A percentile compares a stretch with the other conserved stretches of the same genome.
phyloP scores from a whole-genome alignment of 441 rosid species.

The Pelargonium myrrhifolium region DNA sequence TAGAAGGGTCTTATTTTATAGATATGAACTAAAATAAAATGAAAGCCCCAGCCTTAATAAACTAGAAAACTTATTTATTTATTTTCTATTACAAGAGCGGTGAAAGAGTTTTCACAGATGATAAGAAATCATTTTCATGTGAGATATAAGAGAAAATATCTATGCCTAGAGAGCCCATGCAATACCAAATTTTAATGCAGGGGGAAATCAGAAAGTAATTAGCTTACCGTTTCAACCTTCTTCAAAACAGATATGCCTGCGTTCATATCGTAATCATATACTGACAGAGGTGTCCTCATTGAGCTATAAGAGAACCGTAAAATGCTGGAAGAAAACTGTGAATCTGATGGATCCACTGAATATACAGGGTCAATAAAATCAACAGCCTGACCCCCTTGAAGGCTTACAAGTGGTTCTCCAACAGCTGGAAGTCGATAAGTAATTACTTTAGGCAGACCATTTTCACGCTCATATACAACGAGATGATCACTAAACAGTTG shows the following conservation, averaged over 20 bases:
- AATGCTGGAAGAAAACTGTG: slow-evolving; percentile 55
- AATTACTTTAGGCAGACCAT: slow-evolving; percentile 56
- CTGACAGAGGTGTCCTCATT: slow-evolving; percentile 66
- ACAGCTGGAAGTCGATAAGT: slow-evolving; percentile 55
- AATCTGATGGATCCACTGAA: slow-evolving; percentile 40
- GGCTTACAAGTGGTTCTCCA: slow-evolving; percentile 55
- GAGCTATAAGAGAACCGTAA: slow-evolving; percentile 77
- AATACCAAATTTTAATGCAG: neutral
- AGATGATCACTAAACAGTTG: slow-evolving; percentile 71
- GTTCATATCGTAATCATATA: slow-evolving; percentile 78
- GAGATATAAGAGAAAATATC: slow-evolving; percentile 1
- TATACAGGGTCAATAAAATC: slow-evolving; percentile 73
- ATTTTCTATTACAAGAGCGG: neutral
- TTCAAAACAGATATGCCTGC: slow-evolving; percentile 60
- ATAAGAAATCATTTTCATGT: neutral
- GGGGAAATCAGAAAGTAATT: neutral
- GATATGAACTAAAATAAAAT: neutral
- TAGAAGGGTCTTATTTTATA: neutral
- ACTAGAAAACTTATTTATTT: neutral
- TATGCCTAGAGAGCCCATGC: neutral
- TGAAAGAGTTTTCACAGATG: neutral
- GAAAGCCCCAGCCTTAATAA: too few relatives aligned
- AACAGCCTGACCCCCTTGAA: slow-evolving; percentile 48
- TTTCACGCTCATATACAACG: slow-evolving; percentile 67
- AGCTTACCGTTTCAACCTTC: slow-evolving; percentile 73